These are phyloP conservation scores for Magnolia changhungtana DNA, from an alignment of 164 flowering plant species.

Conservation along the genomic window DNA sequence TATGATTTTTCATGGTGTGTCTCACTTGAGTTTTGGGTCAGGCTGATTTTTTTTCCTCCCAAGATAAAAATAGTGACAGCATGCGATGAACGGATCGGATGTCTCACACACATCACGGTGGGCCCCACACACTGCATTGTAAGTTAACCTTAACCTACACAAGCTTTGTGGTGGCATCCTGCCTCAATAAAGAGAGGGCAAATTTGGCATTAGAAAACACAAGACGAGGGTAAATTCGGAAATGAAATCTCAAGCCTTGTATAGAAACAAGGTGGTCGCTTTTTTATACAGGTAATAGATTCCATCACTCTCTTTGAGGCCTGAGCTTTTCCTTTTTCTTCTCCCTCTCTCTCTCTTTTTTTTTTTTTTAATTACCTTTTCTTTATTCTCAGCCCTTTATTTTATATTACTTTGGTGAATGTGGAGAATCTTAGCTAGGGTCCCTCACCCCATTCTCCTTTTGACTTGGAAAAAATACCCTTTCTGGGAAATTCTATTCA, in stretches of 20 bases:
- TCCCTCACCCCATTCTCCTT: constrained; percentile 4
- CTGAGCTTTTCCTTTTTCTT: background rate
- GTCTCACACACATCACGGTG: too few species aligned
- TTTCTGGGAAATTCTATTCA: background rate
- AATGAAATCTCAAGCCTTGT: background rate
- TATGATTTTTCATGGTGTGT: too few species aligned
- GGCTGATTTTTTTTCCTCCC: too few species aligned
- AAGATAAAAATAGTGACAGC: too few species aligned
- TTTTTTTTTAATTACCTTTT: background rate
- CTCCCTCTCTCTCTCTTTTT: too few species aligned
- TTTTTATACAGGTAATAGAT: constrained; percentile 2
- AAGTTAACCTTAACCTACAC: too few species aligned
- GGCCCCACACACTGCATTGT: too few species aligned
- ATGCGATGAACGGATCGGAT: too few species aligned
- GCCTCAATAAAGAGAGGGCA: background rate
- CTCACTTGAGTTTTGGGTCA: too few species aligned
- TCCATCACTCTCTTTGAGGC: constrained; percentile 12
- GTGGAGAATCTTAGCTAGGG: constrained; percentile 15
- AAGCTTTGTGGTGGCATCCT: too few species aligned
- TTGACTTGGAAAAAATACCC: constrained; percentile 9
- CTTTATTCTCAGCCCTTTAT: background rate
- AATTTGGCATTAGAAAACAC: background rate
- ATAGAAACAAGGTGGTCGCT: background rate
- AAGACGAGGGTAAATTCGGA: background rate
- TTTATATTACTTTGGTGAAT: background rate